Evolutionary conservation across 129 eudicot species (phyloP).

Genomic region (carrot (Daucus carota)): DNA sequence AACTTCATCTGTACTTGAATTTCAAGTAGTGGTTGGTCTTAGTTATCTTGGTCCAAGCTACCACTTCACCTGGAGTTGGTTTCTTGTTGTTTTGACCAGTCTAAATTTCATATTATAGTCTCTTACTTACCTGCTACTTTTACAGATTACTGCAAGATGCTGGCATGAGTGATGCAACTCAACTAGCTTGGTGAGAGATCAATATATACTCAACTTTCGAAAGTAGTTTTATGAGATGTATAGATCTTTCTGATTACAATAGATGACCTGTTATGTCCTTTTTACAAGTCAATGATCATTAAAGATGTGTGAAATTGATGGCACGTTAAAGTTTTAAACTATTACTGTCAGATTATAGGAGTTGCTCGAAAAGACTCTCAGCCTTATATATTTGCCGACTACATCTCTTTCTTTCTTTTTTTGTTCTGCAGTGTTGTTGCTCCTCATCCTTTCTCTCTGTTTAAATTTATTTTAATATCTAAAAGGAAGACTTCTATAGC

Average conservation of each 20-base stretch:
- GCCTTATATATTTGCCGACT: not conserved
- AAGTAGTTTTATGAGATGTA: not conserved
- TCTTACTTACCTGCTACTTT: slow-evolving; percentile 9
- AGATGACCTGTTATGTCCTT: not conserved
- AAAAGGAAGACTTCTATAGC: not conserved
- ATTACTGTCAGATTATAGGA: not conserved
- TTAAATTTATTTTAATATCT: not conserved
- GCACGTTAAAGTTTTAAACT: not conserved
- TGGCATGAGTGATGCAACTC: slow-evolving; percentile 90
- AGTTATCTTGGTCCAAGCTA: not conserved
- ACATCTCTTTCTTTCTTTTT: not conserved
- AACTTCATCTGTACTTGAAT: not conserved
- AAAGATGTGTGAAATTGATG: not conserved
- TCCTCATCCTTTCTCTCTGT: not conserved
- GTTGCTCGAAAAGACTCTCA: not conserved
- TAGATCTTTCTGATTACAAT: not conserved
- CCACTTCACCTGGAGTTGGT: not conserved
- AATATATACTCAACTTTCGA: slow-evolving; percentile 3
- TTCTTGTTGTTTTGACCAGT: not conserved
- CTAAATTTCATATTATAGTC: not conserved
- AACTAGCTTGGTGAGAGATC: slow-evolving; percentile 66
- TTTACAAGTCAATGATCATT: not conserved
- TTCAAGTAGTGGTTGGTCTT: not conserved
- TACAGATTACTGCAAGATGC: slow-evolving; percentile 87
- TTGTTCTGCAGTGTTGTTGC: not conserved